Base-by-base conservation (phyloP, 2,329 filamentous ascomycete species). In the Aspergillus tanneri region DNA sequence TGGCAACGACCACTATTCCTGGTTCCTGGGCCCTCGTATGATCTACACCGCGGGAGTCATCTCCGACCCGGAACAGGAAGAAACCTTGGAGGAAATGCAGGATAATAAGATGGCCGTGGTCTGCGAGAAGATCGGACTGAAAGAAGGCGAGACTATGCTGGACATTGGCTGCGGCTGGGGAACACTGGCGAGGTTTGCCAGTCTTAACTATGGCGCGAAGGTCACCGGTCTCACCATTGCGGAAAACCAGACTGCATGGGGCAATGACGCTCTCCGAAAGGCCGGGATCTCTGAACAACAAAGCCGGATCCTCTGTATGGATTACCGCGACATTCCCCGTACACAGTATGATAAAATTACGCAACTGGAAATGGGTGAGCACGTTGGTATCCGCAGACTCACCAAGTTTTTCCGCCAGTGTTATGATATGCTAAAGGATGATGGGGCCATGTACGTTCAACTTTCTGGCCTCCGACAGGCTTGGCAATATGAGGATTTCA, bases 161-260 rank as follows among this genome's bases (percentile, higher is more conserved):
- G 90, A 95, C 64, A 92, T 95, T 65, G 90, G 90, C 64, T 95
- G 90, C 67, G 90, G 90, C 58, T 95, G 90, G 90, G 90, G 90
- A 63, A 95, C 90, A 14, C 85, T 95, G 47, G 85, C 88, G 64
- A 87, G 86, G 61, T 95, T 90, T 65, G 90, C 90, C 58, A 89
- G 85, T 61, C 82, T 86, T 69, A 88, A 92, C 79, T 93, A 91
- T 69, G 88, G 88, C 52, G 87, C 87, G 45, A 54, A 61, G 5
- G 60, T 65, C 3, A 62, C 87, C 23, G 90, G 90, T 74, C 79
- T 95, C 64, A 95, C 90, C 49, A 85, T 95, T 48, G 90, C 87
- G 55, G 83, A 85, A 67, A 93, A 95, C 76, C 89, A 95, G 76
- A 92, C 89, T 43, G 87, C 87, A 37, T 95, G 89, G 88, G 90